phyloP scores from a whole-genome alignment of 805 yeast species.

The Zygoascus ofunaensis region DNA sequence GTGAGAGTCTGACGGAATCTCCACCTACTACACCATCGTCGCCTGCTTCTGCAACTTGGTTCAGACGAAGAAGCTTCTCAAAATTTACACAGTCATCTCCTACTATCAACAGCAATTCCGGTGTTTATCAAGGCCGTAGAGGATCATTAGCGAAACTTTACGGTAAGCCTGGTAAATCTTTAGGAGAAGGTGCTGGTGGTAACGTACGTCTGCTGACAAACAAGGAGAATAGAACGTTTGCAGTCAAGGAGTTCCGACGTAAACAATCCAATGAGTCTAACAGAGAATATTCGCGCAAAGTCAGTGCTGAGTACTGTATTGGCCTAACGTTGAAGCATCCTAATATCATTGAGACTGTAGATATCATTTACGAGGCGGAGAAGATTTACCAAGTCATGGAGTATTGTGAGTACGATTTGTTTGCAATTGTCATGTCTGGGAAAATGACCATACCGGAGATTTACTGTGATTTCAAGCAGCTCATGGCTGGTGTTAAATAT shows the following conservation, averaged over 20 bases:
- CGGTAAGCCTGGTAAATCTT: slow-evolving; percentile 70
- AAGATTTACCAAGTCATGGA: slow-evolving; percentile 89
- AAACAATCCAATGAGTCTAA: slow-evolving; percentile 63
- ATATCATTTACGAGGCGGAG: slow-evolving; percentile 81
- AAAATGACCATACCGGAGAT: slow-evolving; percentile 74
- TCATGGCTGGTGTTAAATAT: slow-evolving; percentile 70
- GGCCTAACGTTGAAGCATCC: slow-evolving; percentile 86
- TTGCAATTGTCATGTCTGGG: slow-evolving; percentile 90
- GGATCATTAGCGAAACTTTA: slow-evolving; percentile 50
- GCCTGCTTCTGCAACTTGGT: slow-evolving; percentile 13
- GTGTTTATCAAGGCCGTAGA: background rate
- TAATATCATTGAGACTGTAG: slow-evolving; percentile 83
- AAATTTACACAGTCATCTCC: slow-evolving; percentile 12
- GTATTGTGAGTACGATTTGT: slow-evolving; percentile 84
- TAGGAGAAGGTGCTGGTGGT: slow-evolving; percentile 97
- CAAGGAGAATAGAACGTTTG: slow-evolving; percentile 64
- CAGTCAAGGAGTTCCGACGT: slow-evolving; percentile 85
- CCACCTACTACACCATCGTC: slow-evolving; percentile 13
- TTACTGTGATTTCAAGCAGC: slow-evolving; percentile 83
- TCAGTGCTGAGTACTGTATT: slow-evolving; percentile 89
- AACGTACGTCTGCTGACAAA: slow-evolving; percentile 64
- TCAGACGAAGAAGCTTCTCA: slow-evolving; percentile 13
- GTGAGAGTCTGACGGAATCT: slow-evolving; percentile 1
- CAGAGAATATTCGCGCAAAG: slow-evolving; percentile 83
- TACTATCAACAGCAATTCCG: background rate